Base-by-base conservation (phyloP, 306 rosid genomes). In the Lablab purpureus region DNA sequence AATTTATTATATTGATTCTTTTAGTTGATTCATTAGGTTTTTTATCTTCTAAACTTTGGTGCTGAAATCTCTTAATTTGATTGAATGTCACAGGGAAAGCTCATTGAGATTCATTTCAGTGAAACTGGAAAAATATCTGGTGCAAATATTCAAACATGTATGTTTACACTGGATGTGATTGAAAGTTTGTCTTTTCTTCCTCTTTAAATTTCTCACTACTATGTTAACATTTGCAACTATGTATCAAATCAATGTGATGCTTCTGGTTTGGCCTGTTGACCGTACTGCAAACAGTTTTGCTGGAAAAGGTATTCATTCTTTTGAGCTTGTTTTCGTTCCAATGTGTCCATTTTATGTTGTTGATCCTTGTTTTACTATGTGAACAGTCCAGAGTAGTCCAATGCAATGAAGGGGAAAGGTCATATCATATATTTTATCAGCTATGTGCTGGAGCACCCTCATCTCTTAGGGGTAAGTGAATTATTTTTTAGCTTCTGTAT, bases 51-150 rank as follows among this genome's bases (percentile, higher is more conserved):
- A 37, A 25, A 68, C 64, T 71, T 46, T 52, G 47, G 56, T 50
- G 23, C 79, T 34, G 75, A 49, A 79, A 62, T 60, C 32, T 74
- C 65, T 80, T 67, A 56, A 80, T 83, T 72, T 80, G 73, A 40
- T 72, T 78, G 67, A 69, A 41, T 36, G 58, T 87, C 75, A 76
- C 89, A 95, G 99, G 99, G 99, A 75, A 95, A 95, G 80, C 94
- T 95, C 88, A 91, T 93, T 80, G 99, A 95, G 85, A 93, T 95
- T 81, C 98, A 95, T 87, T 95, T 95, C 67, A 93, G 99, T 81
- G 99, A 95, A 86, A 87, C 94, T 76, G 98, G 99, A 81, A 93
- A 93, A 83, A 95, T 95, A 83, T 91, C 96, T n/a, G 98, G 99
- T 80, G 99, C 99, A 76, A 93, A 86, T 60, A 90, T 95, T 88